These are phyloP conservation scores for Brettanomyces bruxellensis DNA, from an alignment of 805 yeast species.

Conservation along the genomic window DNA sequence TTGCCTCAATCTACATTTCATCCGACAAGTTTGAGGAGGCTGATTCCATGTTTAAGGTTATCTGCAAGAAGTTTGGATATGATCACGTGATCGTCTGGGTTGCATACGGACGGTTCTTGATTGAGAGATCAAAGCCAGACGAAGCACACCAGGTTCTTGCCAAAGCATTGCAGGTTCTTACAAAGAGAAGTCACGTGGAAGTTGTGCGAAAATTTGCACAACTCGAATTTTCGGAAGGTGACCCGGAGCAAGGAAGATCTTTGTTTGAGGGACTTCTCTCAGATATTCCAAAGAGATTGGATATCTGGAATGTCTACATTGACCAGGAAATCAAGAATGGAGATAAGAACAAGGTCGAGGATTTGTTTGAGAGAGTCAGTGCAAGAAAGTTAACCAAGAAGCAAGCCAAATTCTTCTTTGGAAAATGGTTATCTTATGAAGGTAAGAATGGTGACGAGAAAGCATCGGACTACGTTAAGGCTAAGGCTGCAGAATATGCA, in stretches of 20 bases:
- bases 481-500: slow-evolving; percentile 73
- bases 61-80: slow-evolving; percentile 73
- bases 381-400: slow-evolving; percentile 63
- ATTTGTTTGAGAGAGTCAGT: slow-evolving; percentile 74
- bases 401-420: slow-evolving; percentile 91
- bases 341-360: slow-evolving; percentile 61
- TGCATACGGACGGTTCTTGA: slow-evolving; percentile 65
- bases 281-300: slow-evolving; percentile 86
- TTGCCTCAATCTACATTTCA: slow-evolving; percentile 64
- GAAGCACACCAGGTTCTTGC: slow-evolving; percentile 69
- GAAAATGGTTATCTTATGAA: slow-evolving; percentile 82
- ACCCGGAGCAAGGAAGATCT: slow-evolving; percentile 89
- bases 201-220: slow-evolving; percentile 84
- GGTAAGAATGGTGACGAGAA: slow-evolving; percentile 59
- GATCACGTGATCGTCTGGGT: slow-evolving; percentile 70
- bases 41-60: slow-evolving; percentile 51
- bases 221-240: slow-evolving; percentile 80
- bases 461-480: slow-evolving; percentile 76
- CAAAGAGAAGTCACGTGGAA: slow-evolving; percentile 68
- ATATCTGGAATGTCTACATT: slow-evolving; percentile 89
- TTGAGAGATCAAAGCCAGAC: slow-evolving; percentile 47
- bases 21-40: slow-evolving; percentile 69
- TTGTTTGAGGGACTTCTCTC: slow-evolving; percentile 85
- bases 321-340: slow-evolving; percentile 81
- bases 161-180: slow-evolving; percentile 60